phyloP scores from a whole-genome alignment of 225 moss, liverwort and hornwort species.

The Takakia lepidozioides region DNA sequence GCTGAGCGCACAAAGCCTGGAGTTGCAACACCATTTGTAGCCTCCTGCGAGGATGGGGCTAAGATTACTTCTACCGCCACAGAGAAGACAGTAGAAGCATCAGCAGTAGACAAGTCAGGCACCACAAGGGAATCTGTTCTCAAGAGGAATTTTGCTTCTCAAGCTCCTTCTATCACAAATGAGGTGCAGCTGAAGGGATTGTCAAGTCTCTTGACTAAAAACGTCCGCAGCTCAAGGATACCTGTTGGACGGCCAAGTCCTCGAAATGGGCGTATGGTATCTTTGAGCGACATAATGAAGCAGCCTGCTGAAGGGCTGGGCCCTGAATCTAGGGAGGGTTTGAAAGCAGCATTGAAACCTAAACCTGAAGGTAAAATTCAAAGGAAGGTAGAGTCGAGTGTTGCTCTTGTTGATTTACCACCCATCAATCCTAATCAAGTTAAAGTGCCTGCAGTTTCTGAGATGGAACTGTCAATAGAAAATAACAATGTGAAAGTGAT shows the following conservation, averaged over 20 bases:
- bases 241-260: constrained; percentile 61
- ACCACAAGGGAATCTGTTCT: constrained; percentile 18
- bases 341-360: constrained; percentile 19
- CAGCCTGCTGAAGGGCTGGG: constrained; percentile 23
- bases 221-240: constrained; percentile 41
- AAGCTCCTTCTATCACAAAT: constrained; percentile 7
- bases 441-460: constrained; percentile 12
- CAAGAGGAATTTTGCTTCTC: constrained; percentile 16
- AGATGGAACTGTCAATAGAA: constrained; percentile 17
- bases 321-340: constrained; percentile 3
- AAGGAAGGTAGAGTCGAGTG: constrained; percentile 22
- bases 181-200: constrained; percentile 10
- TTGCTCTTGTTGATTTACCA: constrained; percentile 12
- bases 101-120: constrained; percentile 17
- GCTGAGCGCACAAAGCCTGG: constrained; percentile 46
- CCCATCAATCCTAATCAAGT: constrained; percentile 12
- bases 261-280: constrained; percentile 67
- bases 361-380: constrained; percentile 14
- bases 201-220: constrained; percentile 28
- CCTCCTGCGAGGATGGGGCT: constrained; percentile 13
- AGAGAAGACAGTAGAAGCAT: constrained; percentile 13
- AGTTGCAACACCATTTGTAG: constrained; percentile 10
- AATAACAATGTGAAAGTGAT: constrained; percentile 22
- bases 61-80: constrained; percentile 8
- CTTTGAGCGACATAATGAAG: constrained; percentile 71